Percentiles rank a stretch among this genome's conserved stretches.
Conservation (phyloP, 2,329 filamentous ascomycete species). For the Fusarium nodosum region DNA sequence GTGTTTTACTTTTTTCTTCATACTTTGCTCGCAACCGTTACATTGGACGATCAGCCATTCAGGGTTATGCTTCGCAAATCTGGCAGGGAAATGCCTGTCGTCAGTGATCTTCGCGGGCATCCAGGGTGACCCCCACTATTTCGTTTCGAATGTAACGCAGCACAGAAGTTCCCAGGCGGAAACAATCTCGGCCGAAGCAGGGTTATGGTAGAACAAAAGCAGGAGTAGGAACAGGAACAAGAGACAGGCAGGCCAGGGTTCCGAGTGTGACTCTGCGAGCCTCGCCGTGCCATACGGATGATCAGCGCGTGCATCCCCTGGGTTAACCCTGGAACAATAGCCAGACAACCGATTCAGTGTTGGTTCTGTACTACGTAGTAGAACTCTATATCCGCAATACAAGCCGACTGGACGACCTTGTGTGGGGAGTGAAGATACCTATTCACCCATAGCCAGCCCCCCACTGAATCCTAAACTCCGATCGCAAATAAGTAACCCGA, state of each 20-base stretch:
- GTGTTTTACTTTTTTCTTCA: constrained; percentile 7
- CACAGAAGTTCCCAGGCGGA: constrained; percentile 21
- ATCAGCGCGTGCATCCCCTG: constrained; percentile 33
- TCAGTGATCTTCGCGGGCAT: constrained; percentile 37
- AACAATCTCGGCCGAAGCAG: constrained; percentile 37
- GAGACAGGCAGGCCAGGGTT: constrained; percentile 16
- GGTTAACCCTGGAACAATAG: constrained; percentile 39
- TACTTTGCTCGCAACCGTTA: constrained; percentile 22
- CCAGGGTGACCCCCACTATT: constrained; percentile 27
- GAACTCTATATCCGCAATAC: constrained; percentile 32
- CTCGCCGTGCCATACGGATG: constrained; percentile 26
- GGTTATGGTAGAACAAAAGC: constrained; percentile 4
- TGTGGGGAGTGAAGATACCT: constrained; percentile 31
- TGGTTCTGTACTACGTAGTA: constrained; percentile 33
- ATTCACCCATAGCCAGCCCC: constrained; percentile 37
- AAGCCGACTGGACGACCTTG: constrained; percentile 32
- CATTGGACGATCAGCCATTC: constrained; percentile 34
- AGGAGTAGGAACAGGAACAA: background rate
- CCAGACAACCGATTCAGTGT: constrained; percentile 32
- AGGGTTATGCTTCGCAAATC: constrained; percentile 40
- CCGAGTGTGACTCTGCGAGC: constrained; percentile 30
- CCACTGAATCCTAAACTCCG: constrained; percentile 40
- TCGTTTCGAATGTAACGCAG: constrained; percentile 27
- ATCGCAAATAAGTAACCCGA: constrained; percentile 18
- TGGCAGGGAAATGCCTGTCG: constrained; percentile 31